Evolutionary conservation across 305 asterid species (phyloP).

Genomic region (Striga hermonthica): DNA sequence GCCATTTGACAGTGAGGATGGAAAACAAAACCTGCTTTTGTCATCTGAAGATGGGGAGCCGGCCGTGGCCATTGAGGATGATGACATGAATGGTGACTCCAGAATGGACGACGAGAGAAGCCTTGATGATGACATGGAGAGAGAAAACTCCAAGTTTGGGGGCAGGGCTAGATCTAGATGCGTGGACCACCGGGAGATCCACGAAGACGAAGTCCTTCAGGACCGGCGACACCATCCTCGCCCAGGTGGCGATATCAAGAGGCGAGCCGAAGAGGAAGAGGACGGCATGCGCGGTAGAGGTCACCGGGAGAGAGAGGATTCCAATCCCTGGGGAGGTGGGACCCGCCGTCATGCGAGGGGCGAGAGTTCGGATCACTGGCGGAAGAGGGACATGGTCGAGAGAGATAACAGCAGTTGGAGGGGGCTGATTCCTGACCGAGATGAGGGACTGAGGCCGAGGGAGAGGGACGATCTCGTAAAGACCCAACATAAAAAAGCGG

Average conservation of each 20-base stretch:
- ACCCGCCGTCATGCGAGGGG: conserved; percentile 49
- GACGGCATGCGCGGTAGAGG: conserved; percentile 31
- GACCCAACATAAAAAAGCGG: conserved; percentile 49
- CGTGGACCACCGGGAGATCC: conserved; percentile 44
- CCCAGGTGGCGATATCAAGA: conserved; percentile 28
- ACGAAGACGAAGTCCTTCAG: conserved; percentile 72
- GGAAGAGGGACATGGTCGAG: conserved; percentile 56
- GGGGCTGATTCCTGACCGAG: conserved; percentile 57
- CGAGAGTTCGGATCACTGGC: conserved; percentile 48
- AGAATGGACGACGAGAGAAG: conserved; percentile 46
- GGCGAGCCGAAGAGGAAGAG: background rate
- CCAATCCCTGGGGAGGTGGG: conserved; percentile 49
- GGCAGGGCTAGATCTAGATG: conserved; percentile 67
- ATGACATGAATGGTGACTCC: conserved; percentile 39
- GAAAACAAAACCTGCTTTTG: conserved; percentile 40
- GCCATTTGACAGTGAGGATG: conserved; percentile 47
- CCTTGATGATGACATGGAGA: conserved; percentile 47
- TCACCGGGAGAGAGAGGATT: conserved; percentile 59
- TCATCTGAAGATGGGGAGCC: conserved; percentile 56
- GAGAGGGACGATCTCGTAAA: conserved; percentile 34
- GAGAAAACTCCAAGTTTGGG: conserved; percentile 38
- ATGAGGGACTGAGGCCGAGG: conserved; percentile 32
- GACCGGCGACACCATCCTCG: conserved; percentile 43
- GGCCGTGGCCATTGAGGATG: conserved; percentile 41
- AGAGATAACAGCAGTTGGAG: conserved; percentile 59